Evolutionary conservation across 495 filamentous ascomycete genomes (phyloP), one percentile per base, ranked within the genome.

Genomic region (Lophiotrema nucula): DNA sequence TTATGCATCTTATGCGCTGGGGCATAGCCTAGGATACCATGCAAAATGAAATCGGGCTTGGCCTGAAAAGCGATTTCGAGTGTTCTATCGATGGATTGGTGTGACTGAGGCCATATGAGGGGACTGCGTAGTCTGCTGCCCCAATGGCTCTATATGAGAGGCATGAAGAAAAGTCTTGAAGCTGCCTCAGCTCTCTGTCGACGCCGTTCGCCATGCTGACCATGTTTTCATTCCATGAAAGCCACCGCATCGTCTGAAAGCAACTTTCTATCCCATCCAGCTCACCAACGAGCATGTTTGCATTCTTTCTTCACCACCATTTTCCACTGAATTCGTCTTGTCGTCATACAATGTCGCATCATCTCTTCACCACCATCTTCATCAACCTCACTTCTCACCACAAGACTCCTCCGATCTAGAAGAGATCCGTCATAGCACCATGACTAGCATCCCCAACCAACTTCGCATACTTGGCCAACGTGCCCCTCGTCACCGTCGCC

Each of bases 391-490:
- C 8, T 35, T 15, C 15, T 35, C 31, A 35, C 31, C 31, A 35
- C n/a, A n/a, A n/a, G n/a, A n/a, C 31, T 35, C 31, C 31, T 35
- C 31, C n/a, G n/a, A n/a, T 8, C 31, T 35, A 76, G 55, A 75
- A 76, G 44, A 75, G 56, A 67, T 76, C 74, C 51, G 74, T 76
- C 71, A 75, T 69, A 24, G 74, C 71, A 10, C 86, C 86, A 66
- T 85, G 81, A 67, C 83, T 87, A 43, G 86, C 86, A 79, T 89
- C 86, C 24, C 84, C 83, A 5, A 89, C 86, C 65, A 89, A 67
- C 31, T 72, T 69, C 31, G 87, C 89, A 76, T 97, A 98, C 78
- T 98, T 98, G 11, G 89, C 92, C 73, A 98, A 67, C 45, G 85
- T 86, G 43, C 93, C 93, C 31, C 93, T 82, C 60, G 87, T 90